Evolutionary conservation across 495 filamentous ascomycete genomes (phyloP), one percentile per base, ranked within the genome.

Genomic region (Neurospora sp.): DNA sequence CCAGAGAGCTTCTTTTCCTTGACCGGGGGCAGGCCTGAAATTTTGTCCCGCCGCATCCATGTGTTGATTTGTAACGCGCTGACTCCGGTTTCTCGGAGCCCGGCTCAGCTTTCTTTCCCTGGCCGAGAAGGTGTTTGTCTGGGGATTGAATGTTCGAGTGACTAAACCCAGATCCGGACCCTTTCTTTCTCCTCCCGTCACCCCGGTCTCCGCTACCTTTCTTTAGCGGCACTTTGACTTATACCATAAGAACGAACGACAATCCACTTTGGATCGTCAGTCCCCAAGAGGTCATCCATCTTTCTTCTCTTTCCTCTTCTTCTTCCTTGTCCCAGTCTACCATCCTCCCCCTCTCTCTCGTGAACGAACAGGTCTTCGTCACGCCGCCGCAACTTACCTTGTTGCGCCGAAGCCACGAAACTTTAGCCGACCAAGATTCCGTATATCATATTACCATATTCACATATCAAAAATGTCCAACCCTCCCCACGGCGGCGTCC

Each of bases 401-500:
- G 1, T 65, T 69, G 31, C 39, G n/a, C 35, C 40, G 38, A 42
- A 69, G 12, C 38, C 44, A 70, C 70, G 17, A 70, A n/a, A n/a
- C 17, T 20, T 40, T 38, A 14, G 20, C 16, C 53, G 44, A n/a
- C 37, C 7, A 31, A 31, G 8, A 38, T 35, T 42, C 37, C n/a
- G 38, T 39, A 48, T 37, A 70, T 38, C 37, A 68, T 40, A 45
- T 45, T 59, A 45, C 17, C 42, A 45, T 45, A 45, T 45, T 45
- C 17, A 20, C 68, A 31, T 20, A 65, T 31, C 59, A 68, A 83
- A 61, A 31, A 89, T 89, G 87, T 85, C 87, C 44, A 89, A 97
- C 85, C 80, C 91, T 82, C 96, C 96, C 71, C 96, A 99, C 84
- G 96, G 96, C 84, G 96, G 96, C 81, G 86, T 95, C 84, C 91